Evolutionary conservation across 202 grass and related monocot genomes (phyloP), one percentile per base, ranked within the genome.

Genomic region (Cymbopogon flexuosus): DNA sequence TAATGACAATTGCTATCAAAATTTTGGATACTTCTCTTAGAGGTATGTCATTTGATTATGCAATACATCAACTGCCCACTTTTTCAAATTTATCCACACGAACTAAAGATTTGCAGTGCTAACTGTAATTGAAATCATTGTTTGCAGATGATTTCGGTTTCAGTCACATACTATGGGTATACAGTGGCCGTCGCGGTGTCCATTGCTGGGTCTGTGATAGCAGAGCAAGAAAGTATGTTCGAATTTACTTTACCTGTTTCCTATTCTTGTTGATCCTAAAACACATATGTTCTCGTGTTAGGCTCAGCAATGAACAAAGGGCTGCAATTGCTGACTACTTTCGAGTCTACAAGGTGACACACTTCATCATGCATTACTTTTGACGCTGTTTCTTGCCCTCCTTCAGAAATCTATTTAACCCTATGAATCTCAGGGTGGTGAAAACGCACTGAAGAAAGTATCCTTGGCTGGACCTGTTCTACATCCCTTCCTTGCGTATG

Each of bases 191-290:
- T 49, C 45, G 45, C 16, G 45, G 45, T 49, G 93, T 96, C 34
- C 93, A 96, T 82, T 96, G 93, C 81, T 96, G 93, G 95, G 92
- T 98, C 59, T 98, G 95, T 83, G 95, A 98, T 86, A 83, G 76
- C 35, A 90, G 77, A 88, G 92, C 92, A 72, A 94, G 95, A 91
- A 98, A 84, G 95, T 98, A 84, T 73, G 70, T 10, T 16, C 8
- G 23, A 56, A 65, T 54, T 46, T 36, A 69, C 74, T 31, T 68
- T 56, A 41, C 34, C 59, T 86, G 36, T 35, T 68, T 82, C 60
- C 8, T 80, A 66, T 11, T 49, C 29, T 73, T 21, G 8, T 7
- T 69, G 49, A 75, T 75, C 21, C 6, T 89, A 63, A 47, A 87
- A 76, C 73, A 34, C 49, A 72, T 49, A 12, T 41, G 10, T 52